These are phyloP conservation scores for Thermothelomyces thermophilus DNA, from an alignment of 2,329 filamentous ascomycete species.

Conservation along the genomic window DNA sequence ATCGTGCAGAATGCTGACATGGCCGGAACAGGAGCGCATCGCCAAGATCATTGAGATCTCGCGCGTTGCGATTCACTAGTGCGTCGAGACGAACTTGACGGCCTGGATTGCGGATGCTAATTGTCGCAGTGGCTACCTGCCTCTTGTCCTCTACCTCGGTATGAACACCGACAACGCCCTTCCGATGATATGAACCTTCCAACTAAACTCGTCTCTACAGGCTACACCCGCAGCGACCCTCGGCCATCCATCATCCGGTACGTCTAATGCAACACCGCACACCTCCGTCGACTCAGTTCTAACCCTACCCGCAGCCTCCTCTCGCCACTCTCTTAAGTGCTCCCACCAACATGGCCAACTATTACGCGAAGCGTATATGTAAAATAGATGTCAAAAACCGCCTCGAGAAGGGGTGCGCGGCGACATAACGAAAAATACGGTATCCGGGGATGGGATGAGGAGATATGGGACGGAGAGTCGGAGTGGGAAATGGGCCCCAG, in stretches of 20 bases:
- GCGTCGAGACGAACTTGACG: slow-evolving; percentile 33
- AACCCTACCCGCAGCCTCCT: slow-evolving; percentile 42
- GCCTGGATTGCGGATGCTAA: slow-evolving; percentile 30
- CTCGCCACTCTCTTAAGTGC: slow-evolving; percentile 54
- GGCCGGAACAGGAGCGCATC: slow-evolving; percentile 74
- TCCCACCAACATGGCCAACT: background rate
- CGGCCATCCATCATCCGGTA: slow-evolving; percentile 65
- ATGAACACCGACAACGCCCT: slow-evolving; percentile 29
- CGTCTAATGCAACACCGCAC: slow-evolving; percentile 22
- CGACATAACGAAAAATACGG: slow-evolving; percentile 1
- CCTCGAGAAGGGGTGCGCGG: background rate
- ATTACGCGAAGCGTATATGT: slow-evolving; percentile 13
- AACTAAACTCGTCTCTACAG: slow-evolving; percentile 37
- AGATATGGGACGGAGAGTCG: background rate
- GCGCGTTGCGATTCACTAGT: slow-evolving; percentile 94
- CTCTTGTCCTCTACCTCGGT: slow-evolving; percentile 95
- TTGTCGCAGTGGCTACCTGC: slow-evolving; percentile 75
- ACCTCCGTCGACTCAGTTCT: background rate
- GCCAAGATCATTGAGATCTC: slow-evolving; percentile 93
- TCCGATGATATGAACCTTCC: background rate
- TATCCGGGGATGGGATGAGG: background rate
- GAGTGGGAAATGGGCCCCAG: background rate
- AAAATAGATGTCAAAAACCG: slow-evolving; percentile 1
- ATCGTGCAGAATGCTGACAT: slow-evolving; percentile 16
- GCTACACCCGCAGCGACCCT: slow-evolving; percentile 91